Evolutionary conservation across 169 alveolate species (phyloP).

Genomic region (Miamiensis avidus): DNA sequence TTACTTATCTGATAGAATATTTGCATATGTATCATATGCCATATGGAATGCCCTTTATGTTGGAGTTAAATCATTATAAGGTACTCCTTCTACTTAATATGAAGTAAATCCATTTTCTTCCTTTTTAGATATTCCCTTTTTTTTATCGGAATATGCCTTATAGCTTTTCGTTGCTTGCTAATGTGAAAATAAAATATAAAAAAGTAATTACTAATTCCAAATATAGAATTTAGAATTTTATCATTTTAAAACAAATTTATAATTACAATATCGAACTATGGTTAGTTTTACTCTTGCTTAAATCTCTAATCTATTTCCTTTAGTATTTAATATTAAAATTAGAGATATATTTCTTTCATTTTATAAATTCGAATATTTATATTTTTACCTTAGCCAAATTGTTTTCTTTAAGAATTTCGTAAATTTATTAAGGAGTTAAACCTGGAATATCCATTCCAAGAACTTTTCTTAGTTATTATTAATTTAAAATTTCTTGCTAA

Average conservation of each 20-base stretch:
- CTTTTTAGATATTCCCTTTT: background rate
- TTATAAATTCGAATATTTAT: too few relatives aligned
- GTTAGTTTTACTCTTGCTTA: background rate
- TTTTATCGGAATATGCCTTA: background rate
- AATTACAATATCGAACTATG: background rate
- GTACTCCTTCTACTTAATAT: background rate
- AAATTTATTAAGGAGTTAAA: background rate
- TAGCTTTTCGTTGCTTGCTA: background rate
- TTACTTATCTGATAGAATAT: background rate
- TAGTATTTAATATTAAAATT: too few relatives aligned
- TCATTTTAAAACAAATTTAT: background rate
- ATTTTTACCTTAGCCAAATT: background rate
- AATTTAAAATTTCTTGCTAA: background rate
- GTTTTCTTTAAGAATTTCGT: background rate
- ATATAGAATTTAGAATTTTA: background rate
- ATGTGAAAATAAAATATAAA: too few relatives aligned
- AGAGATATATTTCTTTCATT: too few relatives aligned
- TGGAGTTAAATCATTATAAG: background rate
- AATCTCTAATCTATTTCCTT: background rate
- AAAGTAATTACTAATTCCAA: background rate
- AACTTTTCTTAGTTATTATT: background rate
- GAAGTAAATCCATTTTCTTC: background rate
- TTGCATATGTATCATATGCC: background rate
- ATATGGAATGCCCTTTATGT: background rate
- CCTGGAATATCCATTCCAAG: background rate